Evolutionary conservation across 2,329 filamentous ascomycete species (phyloP), one percentile per base, ranked within the genome.

Genomic region (Bertia moriformis): DNA sequence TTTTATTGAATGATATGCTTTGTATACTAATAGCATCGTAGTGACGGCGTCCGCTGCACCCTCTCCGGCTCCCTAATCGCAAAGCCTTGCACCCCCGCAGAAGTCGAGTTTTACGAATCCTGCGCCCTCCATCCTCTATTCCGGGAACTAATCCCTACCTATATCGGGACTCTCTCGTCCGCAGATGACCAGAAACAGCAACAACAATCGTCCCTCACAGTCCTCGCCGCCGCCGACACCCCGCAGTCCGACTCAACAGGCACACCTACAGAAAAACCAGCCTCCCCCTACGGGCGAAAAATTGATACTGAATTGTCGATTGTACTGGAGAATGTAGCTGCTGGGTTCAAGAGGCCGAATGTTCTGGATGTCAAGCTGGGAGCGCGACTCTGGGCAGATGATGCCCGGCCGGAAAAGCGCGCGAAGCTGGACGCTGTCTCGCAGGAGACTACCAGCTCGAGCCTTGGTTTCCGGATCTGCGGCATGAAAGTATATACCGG

Each of bases 301-400:
- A 88, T 96, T 43, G 68, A 74, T 18, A 94, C 87, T 0, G 78
- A 87, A 40, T 67, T 76, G 40, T 83, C 84, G 2, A 78, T 95
- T 14, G 87, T 93, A 12, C 65, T 96, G 19, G 82, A 88, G 53
- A 95, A 95, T 54, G 73, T 84, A 4, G 78, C 86, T 0, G 71
- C 73, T 46, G 86, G 85, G 1, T 96, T 88, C 64, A 73, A 72
- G 50, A 72, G 74, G 42, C 86, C 91, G 4, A 96, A 94, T 49
- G 86, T 98, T 4, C 65, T 98, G 42, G 91, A 98, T 53, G 73
- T 93, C 46, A 98, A 98, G 62, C 73, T 98, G 15, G 91, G 91
- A 33, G 71, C 78, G 38, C 73, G 84, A 20, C 63, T 98, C 4
- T 96, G 87, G 81, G 89, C 84, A 13, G 84, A 93, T 17, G 32